Percentiles rank a stretch among this genome's conserved stretches.
These are phyloP conservation scores for Phytophthora lateralis DNA, from an alignment of 352 stramenopile genomes.

Conservation along the genomic window DNA sequence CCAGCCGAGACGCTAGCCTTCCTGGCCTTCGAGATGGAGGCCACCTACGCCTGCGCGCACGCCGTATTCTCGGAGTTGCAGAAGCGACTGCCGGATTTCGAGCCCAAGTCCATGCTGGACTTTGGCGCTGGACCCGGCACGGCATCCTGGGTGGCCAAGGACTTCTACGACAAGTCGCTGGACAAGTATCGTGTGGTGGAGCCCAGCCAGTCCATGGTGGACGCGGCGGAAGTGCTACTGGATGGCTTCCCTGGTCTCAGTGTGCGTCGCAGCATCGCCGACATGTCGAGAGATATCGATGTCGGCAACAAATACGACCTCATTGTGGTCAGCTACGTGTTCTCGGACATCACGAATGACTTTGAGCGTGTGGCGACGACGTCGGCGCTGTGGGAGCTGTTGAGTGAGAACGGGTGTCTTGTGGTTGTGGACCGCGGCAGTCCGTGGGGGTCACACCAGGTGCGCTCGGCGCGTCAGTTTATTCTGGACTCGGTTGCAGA, in stretches of 20 bases:
- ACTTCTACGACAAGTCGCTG: constrained; percentile 69
- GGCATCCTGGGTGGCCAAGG: constrained; percentile 76
- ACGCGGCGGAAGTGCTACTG: constrained; percentile 73
- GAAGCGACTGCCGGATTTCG: constrained; percentile 56
- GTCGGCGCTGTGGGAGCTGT: constrained; percentile 80
- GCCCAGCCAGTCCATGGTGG: constrained; percentile 87
- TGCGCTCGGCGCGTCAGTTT: constrained; percentile 87
- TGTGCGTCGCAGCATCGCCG: constrained; percentile 67
- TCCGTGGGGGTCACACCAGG: constrained; percentile 81
- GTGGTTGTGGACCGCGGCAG: constrained; percentile 84
- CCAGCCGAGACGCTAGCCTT: constrained; percentile 77
- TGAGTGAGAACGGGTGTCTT: constrained; percentile 74
- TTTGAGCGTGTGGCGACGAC: constrained; percentile 80
- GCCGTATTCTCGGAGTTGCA: constrained; percentile 75
- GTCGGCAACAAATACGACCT: constrained; percentile 76
- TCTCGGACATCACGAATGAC: constrained; percentile 86
- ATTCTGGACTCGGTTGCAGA: constrained; percentile 72
- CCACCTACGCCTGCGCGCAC: constrained; percentile 68
- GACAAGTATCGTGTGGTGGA: constrained; percentile 77
- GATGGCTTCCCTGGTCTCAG: constrained; percentile 79
- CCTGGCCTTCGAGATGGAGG: constrained; percentile 77
- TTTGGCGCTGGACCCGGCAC: constrained; percentile 80
- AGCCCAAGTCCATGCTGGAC: constrained; percentile 72
- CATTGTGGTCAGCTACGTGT: constrained; percentile 73
- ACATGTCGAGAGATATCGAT: constrained; percentile 78